Evolutionary conservation across 345 rosid genomes (phyloP), one percentile per base, ranked within the genome.

Genomic region (Sisymbrium irio): DNA sequence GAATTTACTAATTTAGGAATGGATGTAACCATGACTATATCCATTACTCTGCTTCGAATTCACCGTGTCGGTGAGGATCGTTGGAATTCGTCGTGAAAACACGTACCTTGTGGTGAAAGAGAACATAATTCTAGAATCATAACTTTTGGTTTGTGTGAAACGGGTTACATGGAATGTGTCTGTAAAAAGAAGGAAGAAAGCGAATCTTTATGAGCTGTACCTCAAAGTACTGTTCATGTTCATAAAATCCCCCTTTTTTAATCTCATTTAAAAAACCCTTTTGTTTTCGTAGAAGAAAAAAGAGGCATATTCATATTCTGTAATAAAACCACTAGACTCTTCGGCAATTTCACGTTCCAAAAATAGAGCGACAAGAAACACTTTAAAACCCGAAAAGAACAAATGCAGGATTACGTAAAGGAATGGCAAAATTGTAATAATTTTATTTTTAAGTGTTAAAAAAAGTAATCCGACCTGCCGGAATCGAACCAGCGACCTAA

Each of bases 401-500:
- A 13, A 4, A 27, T 36, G 15, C 35, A 49, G 18, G 27, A 19
- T 27, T 27, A 13, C 1, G 27, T 7, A 12, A 18, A 19, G 5
- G 9, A 32, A 28, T 11, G 5, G 22, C 15, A 44, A 28, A 61
- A 39, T 53, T 28, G 62, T 28, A 49, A 50, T 0, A 25, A 42
- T n/a, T n/a, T n/a, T n/a, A n/a, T n/a, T n/a, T n/a, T n/a, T n/a
- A n/a, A n/a, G 3, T 7, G 1, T 4, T 6, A 0, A 0, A 0
- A 46, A 36, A 18, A 22, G 1, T n/a, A n/a, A 1, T 65, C 78
- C 78, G 72, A 65, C 66, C 66, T 74, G 78, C 72, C 70, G 73
- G 78, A 74, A 49, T 74, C 78, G 68, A 74, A 74, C 73, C 78
- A 75, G 73, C 69, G 68, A 75, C 73, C 78, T 67, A 75, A 42